Base-by-base conservation (phyloP, 163 green algal species). In the Volvox carteri region DNA sequence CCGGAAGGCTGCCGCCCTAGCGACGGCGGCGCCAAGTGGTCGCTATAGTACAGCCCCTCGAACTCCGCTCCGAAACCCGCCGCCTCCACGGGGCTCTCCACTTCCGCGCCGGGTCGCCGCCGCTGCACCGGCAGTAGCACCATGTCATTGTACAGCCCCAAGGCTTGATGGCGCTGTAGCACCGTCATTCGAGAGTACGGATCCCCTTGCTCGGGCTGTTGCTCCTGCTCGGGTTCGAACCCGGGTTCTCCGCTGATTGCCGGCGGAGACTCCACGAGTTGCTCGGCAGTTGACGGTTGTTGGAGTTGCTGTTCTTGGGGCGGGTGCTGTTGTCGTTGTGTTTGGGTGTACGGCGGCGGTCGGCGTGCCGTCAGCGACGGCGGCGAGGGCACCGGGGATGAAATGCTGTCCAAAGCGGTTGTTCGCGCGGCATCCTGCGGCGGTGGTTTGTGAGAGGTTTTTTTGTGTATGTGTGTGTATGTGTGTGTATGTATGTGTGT, bases 61-160 rank as follows among this genome's bases (percentile, higher is more conserved):
- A 46, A 52, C 23, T 44, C 42, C 44, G 1, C 46, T 25, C 46
- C 73, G 73, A 60, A 65, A 46, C 28, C 44, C 37, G 44, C 44
- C 73, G 44, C 73, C 78, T 30, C 39, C 56, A 25, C 23, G 12
- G 37, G 56, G 30, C 3, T 21, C 14, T 52, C 78, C 39, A 44
- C 39, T 25, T 12, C 56, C 30, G 14, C 37, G 8, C 39, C 23
- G 5, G 18, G 33, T 39, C 78, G 56, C 18, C 16, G 11, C 41
- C 54, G n/a, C 7, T 48, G 83, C 28, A 88, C 50, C 5, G 84
- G 84, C 84, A 89, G 54, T 58, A 89, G 84, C 84, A 89, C 1
- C 54, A 89, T 78, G 56, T 84, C 54, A 0, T 8, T 7, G 54
- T 78, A 77, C 39, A 67, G 9, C 25, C 84, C 84, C 54, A 41